Base-by-base conservation (phyloP, 192 early-diverging fungal species). In the Entophlyctis luteolus region DNA sequence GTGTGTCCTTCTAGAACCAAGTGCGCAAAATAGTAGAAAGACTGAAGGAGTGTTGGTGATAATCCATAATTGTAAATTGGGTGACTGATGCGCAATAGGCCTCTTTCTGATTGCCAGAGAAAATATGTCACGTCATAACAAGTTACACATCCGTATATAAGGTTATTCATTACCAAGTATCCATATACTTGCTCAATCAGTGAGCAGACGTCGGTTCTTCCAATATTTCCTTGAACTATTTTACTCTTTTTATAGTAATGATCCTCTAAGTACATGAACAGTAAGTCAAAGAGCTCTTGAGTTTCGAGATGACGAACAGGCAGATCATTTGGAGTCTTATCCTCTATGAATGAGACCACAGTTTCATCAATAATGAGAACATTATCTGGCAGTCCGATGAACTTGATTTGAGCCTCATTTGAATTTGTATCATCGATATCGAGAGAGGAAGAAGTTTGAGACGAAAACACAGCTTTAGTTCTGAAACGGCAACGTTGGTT, bases 181-280 rank as follows among this genome's bases (percentile, higher is more conserved):
- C 59, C 59, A 20, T 62, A 62, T 16, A 62, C 59, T 62, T 62
- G 59, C 8, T 62, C 32, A 54, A 62, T 62, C 50, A 62, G 35
- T 52, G 49, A 48, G 47, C 20, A 54, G 20, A 62, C 59, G 5
- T 62, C 59, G 32, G 23, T 62, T 48, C 59, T 48, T 14, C 47
- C 47, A 55, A 62, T 4, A 5, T 49, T 54, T 20, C 3, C 10
- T 5, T 39, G 59, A 23, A 6, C 32, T 55, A 3, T 62, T 18
- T 55, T n/a, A 27, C 34, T 62, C 50, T 62, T 48, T 6, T 62
- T 4, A 4, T 62, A 54, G 34, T 34, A n/a, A 25, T 5, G 34
- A 23, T 62, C 59, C 50, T 62, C 47, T 20, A 3, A 32, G 45
- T 62, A 62, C 59, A 62, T 62, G 25, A 33, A 5, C 2, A 62